These are phyloP conservation scores for Calonectria pseudoturangicola DNA, from an alignment of 2,329 filamentous ascomycete genomes.

Conservation along the genomic window DNA sequence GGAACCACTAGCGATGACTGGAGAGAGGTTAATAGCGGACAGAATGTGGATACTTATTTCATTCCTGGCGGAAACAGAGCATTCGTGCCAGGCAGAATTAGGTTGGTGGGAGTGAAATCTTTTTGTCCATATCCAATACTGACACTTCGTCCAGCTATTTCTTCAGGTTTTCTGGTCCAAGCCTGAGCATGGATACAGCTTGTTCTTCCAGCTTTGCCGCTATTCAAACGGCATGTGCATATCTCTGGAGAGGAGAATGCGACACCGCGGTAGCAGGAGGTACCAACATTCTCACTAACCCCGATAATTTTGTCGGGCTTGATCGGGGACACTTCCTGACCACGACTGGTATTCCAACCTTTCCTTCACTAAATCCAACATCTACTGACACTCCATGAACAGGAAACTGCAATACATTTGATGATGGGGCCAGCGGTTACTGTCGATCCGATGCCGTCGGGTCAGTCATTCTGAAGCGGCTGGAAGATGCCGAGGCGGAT, in stretches of 20 bases:
- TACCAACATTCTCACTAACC: constrained; percentile 78
- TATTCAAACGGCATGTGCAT: constrained; percentile 76
- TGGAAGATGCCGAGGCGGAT: constrained; percentile 45
- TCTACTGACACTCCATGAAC: not conserved
- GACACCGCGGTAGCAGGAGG: constrained; percentile 81
- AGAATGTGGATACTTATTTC: constrained; percentile 79
- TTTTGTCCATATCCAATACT: not conserved
- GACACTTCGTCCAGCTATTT: constrained; percentile 75
- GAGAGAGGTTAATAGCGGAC: constrained; percentile 83
- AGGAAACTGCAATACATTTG: constrained; percentile 78
- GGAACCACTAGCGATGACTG: constrained; percentile 86
- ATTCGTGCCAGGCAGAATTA: constrained; percentile 49
- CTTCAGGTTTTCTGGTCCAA: constrained; percentile 83
- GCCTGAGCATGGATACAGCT: constrained; percentile 82
- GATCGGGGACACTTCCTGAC: constrained; percentile 80
- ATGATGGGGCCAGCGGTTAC: constrained; percentile 88
- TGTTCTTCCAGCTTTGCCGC: constrained; percentile 84
- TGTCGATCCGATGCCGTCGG: constrained; percentile 87
- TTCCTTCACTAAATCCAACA: not conserved
- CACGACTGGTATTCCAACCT: constrained; percentile 46
- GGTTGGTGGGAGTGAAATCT: constrained; percentile 30
- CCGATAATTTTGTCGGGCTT: constrained; percentile 79
- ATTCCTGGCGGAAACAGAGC: constrained; percentile 63
- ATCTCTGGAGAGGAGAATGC: constrained; percentile 78
- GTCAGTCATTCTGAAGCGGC: constrained; percentile 84